These are phyloP conservation scores for Isabelozyma rhagii DNA, from an alignment of 805 yeast genomes.

Conservation along the genomic window DNA sequence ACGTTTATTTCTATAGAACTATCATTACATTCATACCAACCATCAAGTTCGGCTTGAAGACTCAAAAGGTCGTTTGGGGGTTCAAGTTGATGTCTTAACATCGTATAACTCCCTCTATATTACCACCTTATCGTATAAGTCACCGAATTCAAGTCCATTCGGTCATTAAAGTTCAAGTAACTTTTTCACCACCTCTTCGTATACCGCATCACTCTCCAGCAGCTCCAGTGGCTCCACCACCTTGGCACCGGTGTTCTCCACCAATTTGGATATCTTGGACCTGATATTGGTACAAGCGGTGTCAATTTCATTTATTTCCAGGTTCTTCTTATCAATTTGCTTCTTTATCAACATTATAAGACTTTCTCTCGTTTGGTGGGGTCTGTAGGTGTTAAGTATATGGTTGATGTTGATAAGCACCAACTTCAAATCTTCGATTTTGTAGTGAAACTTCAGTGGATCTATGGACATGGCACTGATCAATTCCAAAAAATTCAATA, in stretches of 20 bases:
- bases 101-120: too few relatives aligned
- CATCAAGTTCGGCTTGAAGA: too few relatives aligned
- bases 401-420: slow-evolving; percentile 90
- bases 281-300: slow-evolving; percentile 38
- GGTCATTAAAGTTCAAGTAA: not conserved
- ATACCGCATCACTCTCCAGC: not conserved
- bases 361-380: slow-evolving; percentile 92
- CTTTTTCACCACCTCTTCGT: slow-evolving; percentile 3
- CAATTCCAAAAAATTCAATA: slow-evolving; percentile 78
- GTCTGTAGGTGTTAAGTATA: slow-evolving; percentile 84
- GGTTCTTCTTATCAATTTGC: slow-evolving; percentile 61
- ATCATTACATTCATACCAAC: not conserved
- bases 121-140: too few relatives aligned
- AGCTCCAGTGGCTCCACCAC: not conserved
- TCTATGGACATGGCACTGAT: slow-evolving; percentile 72
- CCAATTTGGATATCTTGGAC: slow-evolving; percentile 24
- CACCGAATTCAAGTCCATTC: too few relatives aligned
- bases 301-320: slow-evolving; percentile 49
- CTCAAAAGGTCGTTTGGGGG: too few relatives aligned
- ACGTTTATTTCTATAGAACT: not conserved
- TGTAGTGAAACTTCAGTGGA: slow-evolving; percentile 57
- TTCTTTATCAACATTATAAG: slow-evolving; percentile 70
- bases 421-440: slow-evolving; percentile 75
- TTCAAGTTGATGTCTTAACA: too few relatives aligned
- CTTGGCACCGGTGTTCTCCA: slow-evolving; percentile 3